Base-by-base conservation (phyloP, 495 filamentous ascomycete species). In the Penicillium flavigenum region DNA sequence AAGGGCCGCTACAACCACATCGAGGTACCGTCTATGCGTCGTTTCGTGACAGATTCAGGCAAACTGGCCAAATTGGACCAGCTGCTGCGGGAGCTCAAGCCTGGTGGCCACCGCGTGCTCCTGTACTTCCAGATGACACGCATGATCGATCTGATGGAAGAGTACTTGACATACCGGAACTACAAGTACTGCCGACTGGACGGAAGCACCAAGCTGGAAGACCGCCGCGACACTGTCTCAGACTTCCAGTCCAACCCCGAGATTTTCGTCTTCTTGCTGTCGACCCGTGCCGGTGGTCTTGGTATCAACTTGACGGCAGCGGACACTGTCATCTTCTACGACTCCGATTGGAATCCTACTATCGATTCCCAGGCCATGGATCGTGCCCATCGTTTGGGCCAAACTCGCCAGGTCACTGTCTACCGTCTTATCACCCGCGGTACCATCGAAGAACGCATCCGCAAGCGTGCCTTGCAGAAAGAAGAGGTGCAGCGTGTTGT, bases 81-180 rank as follows among this genome's bases (percentile, higher is more conserved):
- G 53, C 82, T 99, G 22, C 79, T 99, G 29, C 85, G 86, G 45
- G 79, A 91, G 64, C 84, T 99, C 54, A 99, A 98, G 79, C 86
- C 92, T 51, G 89, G 86, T 44, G 89, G 89, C 44, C 94, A 99
- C 64, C 92, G 94, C 65, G 94, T 99, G 17, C 83, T 99, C 8
- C 79, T 99, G n/a, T 99, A 99, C 79, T 99, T 99, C 87, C 94
- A 99, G 76, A 99, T 99, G 94, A 99, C 94, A n/a, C 87, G 89
- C 63, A 99, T 99, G 94, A 98, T 99, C 67, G 94, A 99, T 67
- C 77, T 99, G 36, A 97, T 97, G 88, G 94, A 99, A 66, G 94
- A 99, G 72, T 99, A 98, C 66, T 81, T 99, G 41, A 98, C 94
- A 4, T 98, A 96, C 76, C 88, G 94, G 62, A 96, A 97, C 74